Evolutionary conservation across 495 filamentous ascomycete genomes (phyloP), one percentile per base, ranked within the genome.

Genomic region (Aspergillus sclerotiicarbonarius): DNA sequence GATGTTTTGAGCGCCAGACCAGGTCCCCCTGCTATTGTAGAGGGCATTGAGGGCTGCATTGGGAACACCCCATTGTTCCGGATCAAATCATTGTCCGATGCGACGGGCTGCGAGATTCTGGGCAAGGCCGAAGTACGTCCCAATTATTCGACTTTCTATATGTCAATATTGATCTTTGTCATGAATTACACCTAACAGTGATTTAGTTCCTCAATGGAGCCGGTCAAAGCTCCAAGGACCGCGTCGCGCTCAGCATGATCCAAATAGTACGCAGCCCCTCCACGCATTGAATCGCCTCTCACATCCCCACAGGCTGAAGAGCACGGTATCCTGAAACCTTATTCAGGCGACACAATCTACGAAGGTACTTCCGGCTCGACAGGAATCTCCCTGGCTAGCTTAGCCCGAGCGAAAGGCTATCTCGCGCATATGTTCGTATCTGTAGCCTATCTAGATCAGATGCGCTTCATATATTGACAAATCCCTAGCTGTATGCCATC

Each of bases 351-450:
- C 66, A 91, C 87, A 19, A 89, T 99, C 64, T 99, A 98, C 74
- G 94, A 99, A 76, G 94, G 95, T 48, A 99, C 95, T 6, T 93
- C 96, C 12, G 94, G 94, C 54, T 92, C 88, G 53, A 96, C 91
- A 0, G 92, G 93, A 6, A 96, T 98, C 59, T 97, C 94, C 4
- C 79, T 99, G 19, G 95, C 95, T 4, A 87, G 89, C 3, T 80
- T 99, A 47, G 91, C 90, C 37, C 82, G 92, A 60, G 93, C 94
- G 18, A 84, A 86, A 62, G 95, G 95, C 16, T 98, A 97, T 70
- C 79, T 88, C 41, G 91, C 92, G 6, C 88, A 98, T 70, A 99
- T 99, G 84, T 88, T 75, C 47, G 76, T 67, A 57, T 39, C 37
- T 12, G 37, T 41, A 41, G 37, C 13, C 37, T 19, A 18, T n/a